Evolutionary conservation across 371 early-diverging fungal species (phyloP).

Genomic region (Mortierella sp.): DNA sequence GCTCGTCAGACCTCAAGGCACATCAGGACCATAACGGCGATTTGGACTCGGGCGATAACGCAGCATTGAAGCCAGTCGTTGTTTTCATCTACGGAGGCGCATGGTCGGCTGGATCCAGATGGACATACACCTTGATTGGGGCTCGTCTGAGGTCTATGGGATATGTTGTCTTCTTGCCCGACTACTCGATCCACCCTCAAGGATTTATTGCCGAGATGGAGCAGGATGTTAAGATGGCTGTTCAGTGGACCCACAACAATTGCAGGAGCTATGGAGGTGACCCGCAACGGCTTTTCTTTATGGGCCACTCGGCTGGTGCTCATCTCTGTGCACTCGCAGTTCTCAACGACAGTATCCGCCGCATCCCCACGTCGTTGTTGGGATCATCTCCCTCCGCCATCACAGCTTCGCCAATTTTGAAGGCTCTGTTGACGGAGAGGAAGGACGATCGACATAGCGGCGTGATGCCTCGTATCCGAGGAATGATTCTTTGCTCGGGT

Average conservation of each 20-base stretch:
- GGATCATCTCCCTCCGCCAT: slow-evolving; percentile 34
- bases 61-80: slow-evolving; percentile 68
- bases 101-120: slow-evolving; percentile 77
- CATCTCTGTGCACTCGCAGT: slow-evolving; percentile 49
- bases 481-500: slow-evolving; percentile 63
- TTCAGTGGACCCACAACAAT: slow-evolving; percentile 73
- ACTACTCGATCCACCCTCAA: slow-evolving; percentile 79
- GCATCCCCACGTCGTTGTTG: slow-evolving; percentile 29
- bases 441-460: slow-evolving; percentile 18
- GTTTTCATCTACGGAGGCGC: slow-evolving; percentile 83
- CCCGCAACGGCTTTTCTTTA: slow-evolving; percentile 38
- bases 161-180: slow-evolving; percentile 81
- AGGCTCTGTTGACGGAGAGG: slow-evolving; percentile 15
- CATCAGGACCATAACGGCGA: not conserved
- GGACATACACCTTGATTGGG: slow-evolving; percentile 75
- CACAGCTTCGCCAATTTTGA: slow-evolving; percentile 34
- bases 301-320: slow-evolving; percentile 57
- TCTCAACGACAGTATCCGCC: slow-evolving; percentile 37
- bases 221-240: slow-evolving; percentile 71
- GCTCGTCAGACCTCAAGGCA: slow-evolving; percentile 10
- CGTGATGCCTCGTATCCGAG: slow-evolving; percentile 44
- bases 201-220: slow-evolving; percentile 73
- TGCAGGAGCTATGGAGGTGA: slow-evolving; percentile 56
- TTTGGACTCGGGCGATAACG: not conserved
- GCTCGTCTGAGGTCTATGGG: slow-evolving; percentile 74